These are phyloP conservation scores for Pneumocystis sp. DNA, from an alignment of 1,139 yeast genomes.

Conservation along the genomic window DNA sequence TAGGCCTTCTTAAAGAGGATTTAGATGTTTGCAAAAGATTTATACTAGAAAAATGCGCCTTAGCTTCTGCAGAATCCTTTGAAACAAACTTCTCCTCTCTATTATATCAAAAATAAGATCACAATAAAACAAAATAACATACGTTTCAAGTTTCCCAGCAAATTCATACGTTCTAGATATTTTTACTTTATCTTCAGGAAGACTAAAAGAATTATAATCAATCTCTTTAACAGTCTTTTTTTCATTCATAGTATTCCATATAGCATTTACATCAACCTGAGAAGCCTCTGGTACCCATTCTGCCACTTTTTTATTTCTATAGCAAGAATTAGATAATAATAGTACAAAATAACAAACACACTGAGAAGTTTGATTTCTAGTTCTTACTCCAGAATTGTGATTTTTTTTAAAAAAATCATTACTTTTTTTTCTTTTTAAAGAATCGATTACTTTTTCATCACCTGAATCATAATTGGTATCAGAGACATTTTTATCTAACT, in stretches of 20 bases:
- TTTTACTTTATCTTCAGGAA: slow-evolving; percentile 37
- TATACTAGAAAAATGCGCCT: slow-evolving; percentile 11
- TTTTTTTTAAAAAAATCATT: background rate
- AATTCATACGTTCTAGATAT: slow-evolving; percentile 70
- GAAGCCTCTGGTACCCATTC: slow-evolving; percentile 17
- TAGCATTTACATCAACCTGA: slow-evolving; percentile 33
- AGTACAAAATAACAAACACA: slow-evolving; percentile 30
- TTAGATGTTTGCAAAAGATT: slow-evolving; percentile 18
- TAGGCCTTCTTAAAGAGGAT: slow-evolving; percentile 26
- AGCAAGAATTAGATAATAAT: slow-evolving; percentile 47
- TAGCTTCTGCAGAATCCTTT: slow-evolving; percentile 10
- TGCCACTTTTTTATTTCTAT: slow-evolving; percentile 29
- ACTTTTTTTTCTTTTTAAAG: background rate
- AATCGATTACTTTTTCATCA: slow-evolving; percentile 6
- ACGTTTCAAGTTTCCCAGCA: slow-evolving; percentile 73
- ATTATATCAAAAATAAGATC: slow-evolving; percentile 79
- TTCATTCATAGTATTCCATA: slow-evolving; percentile 38
- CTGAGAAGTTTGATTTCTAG: slow-evolving; percentile 16
- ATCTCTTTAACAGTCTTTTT: slow-evolving; percentile 13
- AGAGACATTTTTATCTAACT: slow-evolving; percentile 5
- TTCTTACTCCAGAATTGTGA: slow-evolving; percentile 10
- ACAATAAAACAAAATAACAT: slow-evolving; percentile 59
- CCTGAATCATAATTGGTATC: slow-evolving; percentile 7
- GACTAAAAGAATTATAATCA: slow-evolving; percentile 13
- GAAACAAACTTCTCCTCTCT: slow-evolving; percentile 18